Evolutionary conservation across 2,329 filamentous ascomycete species (phyloP).

Genomic region (Alternaria sp.): DNA sequence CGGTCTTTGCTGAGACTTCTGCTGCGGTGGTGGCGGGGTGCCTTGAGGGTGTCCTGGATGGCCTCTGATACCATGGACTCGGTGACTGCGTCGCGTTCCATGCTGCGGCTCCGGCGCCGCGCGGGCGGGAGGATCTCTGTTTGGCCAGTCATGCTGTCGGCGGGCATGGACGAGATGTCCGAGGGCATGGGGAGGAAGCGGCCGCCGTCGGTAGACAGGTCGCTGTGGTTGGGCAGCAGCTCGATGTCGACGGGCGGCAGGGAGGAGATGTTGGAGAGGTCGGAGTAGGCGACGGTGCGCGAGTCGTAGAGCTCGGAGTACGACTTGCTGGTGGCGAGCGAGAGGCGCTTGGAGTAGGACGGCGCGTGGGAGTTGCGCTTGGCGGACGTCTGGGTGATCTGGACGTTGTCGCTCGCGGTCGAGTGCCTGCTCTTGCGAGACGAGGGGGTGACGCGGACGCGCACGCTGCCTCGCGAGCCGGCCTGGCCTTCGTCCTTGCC

Average conservation of each 20-base stretch:
- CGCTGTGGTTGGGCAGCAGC: constrained; percentile 73
- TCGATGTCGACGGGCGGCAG: constrained; percentile 85
- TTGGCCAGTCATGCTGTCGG: constrained; percentile 72
- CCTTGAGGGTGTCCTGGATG: constrained; percentile 59
- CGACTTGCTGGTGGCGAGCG: constrained; percentile 59
- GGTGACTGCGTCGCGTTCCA: constrained; percentile 50
- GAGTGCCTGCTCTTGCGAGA: constrained; percentile 58
- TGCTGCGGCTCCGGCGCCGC: constrained; percentile 59
- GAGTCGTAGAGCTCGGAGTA: constrained; percentile 42
- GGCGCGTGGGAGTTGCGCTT: constrained; percentile 72
- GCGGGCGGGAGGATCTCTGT: constrained; percentile 54
- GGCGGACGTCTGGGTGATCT: constrained; percentile 75
- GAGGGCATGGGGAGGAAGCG: constrained; percentile 73
- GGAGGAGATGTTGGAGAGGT: constrained; percentile 76
- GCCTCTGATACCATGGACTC: constrained; percentile 24
- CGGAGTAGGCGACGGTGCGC: constrained; percentile 65
- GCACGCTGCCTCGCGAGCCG: constrained; percentile 80
- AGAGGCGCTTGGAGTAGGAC: constrained; percentile 72
- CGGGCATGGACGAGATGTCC: constrained; percentile 83
- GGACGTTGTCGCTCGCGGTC: constrained; percentile 74
- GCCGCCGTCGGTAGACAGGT: constrained; percentile 67
- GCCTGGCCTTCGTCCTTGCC: constrained; percentile 68
- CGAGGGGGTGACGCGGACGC: constrained; percentile 77
- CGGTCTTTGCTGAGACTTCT: constrained; percentile 71
- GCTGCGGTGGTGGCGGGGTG: constrained; percentile 64